phyloP scores from a whole-genome alignment of 805 yeast genomes.

The Ogataea nitratoaversa region DNA sequence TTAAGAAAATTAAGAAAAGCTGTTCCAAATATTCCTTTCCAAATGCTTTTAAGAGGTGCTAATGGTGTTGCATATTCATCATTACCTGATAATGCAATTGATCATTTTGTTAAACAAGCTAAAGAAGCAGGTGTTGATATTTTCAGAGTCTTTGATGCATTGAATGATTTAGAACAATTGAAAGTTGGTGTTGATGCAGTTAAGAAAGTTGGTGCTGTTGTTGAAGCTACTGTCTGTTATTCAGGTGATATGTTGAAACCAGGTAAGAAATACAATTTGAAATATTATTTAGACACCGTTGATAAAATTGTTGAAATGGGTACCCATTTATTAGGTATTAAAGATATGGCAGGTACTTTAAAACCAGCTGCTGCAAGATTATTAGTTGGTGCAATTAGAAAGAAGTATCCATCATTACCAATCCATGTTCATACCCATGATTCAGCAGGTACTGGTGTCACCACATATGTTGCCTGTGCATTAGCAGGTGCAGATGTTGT shows the following conservation, averaged over 20 bases:
- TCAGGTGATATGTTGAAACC: slow-evolving; percentile 98
- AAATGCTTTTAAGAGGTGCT: slow-evolving; percentile 98
- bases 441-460: slow-evolving; percentile 99
- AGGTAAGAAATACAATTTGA: slow-evolving; percentile 93
- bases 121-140: slow-evolving; percentile 95
- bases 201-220: slow-evolving; percentile 97
- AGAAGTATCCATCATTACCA: slow-evolving; percentile 86
- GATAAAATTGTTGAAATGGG: slow-evolving; percentile 88
- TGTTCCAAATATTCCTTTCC: slow-evolving; percentile 99
- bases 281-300: slow-evolving; percentile 78
- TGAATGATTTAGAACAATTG: slow-evolving; percentile 94
- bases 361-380: slow-evolving; percentile 90
- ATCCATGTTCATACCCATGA: slow-evolving; percentile 99
- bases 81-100: slow-evolving; percentile 97
- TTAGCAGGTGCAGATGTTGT: slow-evolving; percentile 97
- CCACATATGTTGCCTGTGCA: slow-evolving; percentile 93
- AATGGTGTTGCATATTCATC: slow-evolving; percentile 99
- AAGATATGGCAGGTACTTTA: slow-evolving; percentile 99
- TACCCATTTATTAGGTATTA: slow-evolving; percentile 94
- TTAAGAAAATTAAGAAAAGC: slow-evolving; percentile 78
- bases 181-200: slow-evolving; percentile 98
- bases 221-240: slow-evolving; percentile 97
- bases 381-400: slow-evolving; percentile 77
- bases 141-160: slow-evolving; percentile 96
- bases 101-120: slow-evolving; percentile 93